Evolutionary conservation across 2,329 filamentous ascomycete genomes (phyloP).

Genomic region (Capronia coronata): DNA sequence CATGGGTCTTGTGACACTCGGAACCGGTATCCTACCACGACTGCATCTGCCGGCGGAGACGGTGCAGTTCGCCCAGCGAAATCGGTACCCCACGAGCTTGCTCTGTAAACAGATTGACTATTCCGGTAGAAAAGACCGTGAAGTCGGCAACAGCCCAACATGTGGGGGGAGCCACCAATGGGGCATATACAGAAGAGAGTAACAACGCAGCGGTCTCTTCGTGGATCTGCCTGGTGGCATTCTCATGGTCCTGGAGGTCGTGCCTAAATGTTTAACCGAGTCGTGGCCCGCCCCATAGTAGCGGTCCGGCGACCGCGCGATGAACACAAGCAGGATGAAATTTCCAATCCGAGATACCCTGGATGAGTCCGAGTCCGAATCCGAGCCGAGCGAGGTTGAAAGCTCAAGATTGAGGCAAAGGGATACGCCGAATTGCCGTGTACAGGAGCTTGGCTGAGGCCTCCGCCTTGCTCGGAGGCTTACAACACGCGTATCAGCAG

Average conservation of each 20-base stretch:
- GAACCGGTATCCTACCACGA: neutral
- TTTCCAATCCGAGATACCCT: neutral
- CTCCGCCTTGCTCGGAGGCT: too few species aligned
- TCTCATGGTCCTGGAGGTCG: neutral
- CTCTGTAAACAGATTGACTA: slow-evolving; percentile 26
- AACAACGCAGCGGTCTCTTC: neutral
- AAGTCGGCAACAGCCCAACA: slow-evolving; percentile 12
- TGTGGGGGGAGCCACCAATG: slow-evolving; percentile 12
- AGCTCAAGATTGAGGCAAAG: too few species aligned
- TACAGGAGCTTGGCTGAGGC: too few species aligned
- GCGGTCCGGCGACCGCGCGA: neutral
- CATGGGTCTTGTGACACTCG: neutral
- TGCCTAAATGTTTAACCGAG: slow-evolving; percentile 2
- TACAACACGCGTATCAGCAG: too few species aligned
- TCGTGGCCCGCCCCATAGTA: neutral
- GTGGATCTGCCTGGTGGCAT: neutral
- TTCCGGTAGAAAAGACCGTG: slow-evolving; percentile 20
- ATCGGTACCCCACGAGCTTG: neutral
- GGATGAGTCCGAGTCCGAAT: neutral
- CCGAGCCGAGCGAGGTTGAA: too few species aligned
- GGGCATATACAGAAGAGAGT: too few species aligned
- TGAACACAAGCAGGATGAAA: neutral
- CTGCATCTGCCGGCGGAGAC: slow-evolving; percentile 3
- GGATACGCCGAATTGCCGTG: too few species aligned
- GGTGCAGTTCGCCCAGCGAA: neutral